Evolutionary conservation across 1,284 basidiomycete genomes (phyloP).

Genomic region (Cryptococcus jaspeensis): DNA sequence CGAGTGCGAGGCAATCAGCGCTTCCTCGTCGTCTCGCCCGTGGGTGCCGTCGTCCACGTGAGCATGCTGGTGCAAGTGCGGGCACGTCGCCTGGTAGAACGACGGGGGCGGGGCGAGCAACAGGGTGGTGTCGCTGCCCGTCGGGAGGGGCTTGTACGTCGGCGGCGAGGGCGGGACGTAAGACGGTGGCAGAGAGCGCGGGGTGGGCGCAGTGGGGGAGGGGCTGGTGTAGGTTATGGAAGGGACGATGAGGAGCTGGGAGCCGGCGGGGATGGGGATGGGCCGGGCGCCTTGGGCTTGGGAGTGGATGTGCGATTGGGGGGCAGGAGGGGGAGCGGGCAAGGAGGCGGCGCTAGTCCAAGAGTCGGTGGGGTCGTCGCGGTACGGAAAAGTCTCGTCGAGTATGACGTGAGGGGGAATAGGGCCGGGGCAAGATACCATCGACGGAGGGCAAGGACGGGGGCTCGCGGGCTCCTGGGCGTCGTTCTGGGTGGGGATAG

Average conservation of each 20-base stretch:
- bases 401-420: not conserved
- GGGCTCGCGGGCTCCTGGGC: not conserved
- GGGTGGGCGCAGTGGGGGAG: conserved; percentile 1
- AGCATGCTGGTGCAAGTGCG: not conserved
- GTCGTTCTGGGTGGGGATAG: not conserved
- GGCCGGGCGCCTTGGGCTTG: not conserved
- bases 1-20: not conserved
- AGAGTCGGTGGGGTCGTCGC: not conserved
- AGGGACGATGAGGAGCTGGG: not conserved
- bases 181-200: not conserved
- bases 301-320: not conserved
- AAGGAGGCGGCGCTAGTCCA: too few species aligned
- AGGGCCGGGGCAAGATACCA: not conserved
- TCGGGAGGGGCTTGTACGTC: conserved; percentile 13
- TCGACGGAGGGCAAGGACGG: not conserved
- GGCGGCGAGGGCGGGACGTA: conserved; percentile 11
- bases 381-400: not conserved
- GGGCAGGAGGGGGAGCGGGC: not conserved
- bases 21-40: not conserved
- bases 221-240: not conserved
- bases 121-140: conserved; percentile 8
- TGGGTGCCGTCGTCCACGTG: not conserved
- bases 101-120: conserved; percentile 16
- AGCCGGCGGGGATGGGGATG: not conserved
- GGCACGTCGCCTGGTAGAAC: conserved; percentile 12